Base-by-base conservation (phyloP, 345 rosid species). In the Erodium maritimum region DNA sequence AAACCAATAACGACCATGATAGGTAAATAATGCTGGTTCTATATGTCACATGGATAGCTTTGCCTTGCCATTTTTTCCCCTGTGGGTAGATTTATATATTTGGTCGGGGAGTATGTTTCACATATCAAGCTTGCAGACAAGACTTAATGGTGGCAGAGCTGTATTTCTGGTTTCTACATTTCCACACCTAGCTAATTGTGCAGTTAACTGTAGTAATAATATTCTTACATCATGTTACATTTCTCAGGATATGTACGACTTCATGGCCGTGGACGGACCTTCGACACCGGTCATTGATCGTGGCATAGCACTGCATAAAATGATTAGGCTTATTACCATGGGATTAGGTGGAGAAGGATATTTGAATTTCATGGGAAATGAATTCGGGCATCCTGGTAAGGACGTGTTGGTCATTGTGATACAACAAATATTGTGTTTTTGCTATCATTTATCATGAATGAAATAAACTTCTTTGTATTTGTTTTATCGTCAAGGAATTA, bases 331-430 rank as follows among this genome's bases (percentile, higher is more conserved):
- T 65, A 79, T 86, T 71, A 88, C 96, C 0, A 80, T 91, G 93
- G 98, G 86, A 67, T 74, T 91, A 56, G 98, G 98, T 50, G 98
- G 98, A 65, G 98, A 91, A 82, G 96, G 90, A 67, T 91, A 91
- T 79, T 79, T 91, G 72, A 91, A 88, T 70, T 91, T 91, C 67
- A 91, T 91, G 98, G 98, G 98, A 65, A 91, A 91, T 77, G 98
- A 91, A 76, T 91, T 91, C 72, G 98, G 98, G 59, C 98, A 91
- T 73, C 96, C 98, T 10, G 98, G 98, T 88, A 78, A 67, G 67
- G 65, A 62, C 19, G 48, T 13, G 48, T 46, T 13, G 19, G 48
- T 14, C 48, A 42, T 29, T 1, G 9, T 14, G 14, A 42, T 42
- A n/a, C 48, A 42, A 42, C 14, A 42, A 42, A 42, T 42, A 14